phyloP scores from a whole-genome alignment of 1,284 basidiomycete species.

The Phellinidium pouzarii region DNA sequence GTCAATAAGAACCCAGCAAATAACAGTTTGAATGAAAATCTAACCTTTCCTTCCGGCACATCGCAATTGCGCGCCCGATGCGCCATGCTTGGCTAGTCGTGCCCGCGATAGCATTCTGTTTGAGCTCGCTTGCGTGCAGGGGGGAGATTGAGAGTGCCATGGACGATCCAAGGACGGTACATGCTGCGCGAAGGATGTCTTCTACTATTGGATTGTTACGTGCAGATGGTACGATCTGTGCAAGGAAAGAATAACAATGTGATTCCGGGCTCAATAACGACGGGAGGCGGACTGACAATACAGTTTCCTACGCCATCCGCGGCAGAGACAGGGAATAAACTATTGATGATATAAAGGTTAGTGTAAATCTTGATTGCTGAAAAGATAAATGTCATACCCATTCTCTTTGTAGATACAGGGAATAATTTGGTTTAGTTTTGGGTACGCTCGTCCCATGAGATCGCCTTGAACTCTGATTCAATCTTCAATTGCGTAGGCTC shows the following conservation, averaged over 20 bases:
- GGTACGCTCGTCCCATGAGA: conserved; percentile 47
- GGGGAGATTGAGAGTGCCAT: conserved; percentile 39
- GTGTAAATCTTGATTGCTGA: conserved; percentile 36
- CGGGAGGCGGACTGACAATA: conserved; percentile 23
- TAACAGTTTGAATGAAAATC: background rate
- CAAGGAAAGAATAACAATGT: background rate
- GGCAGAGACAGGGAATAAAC: conserved; percentile 38
- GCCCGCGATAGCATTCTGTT: conserved; percentile 37
- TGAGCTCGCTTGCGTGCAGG: conserved; percentile 28
- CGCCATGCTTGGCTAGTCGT: conserved; percentile 50
- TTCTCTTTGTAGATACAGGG: conserved; percentile 13
- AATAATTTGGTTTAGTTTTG: conserved; percentile 21
- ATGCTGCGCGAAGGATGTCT: conserved; percentile 22
- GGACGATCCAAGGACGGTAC: conserved; percentile 37
- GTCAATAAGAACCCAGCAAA: background rate
- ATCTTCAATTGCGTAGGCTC: conserved; percentile 25
- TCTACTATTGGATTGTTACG: conserved; percentile 19
- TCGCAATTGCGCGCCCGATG: conserved; percentile 40
- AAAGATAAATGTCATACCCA: conserved; percentile 27
- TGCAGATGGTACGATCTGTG: conserved; percentile 19
- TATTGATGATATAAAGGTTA: conserved; percentile 27
- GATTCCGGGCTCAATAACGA: conserved; percentile 17
- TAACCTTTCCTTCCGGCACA: conserved; percentile 29
- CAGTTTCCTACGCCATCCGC: conserved; percentile 41
- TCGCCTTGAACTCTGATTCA: conserved; percentile 30